Base-by-base conservation (phyloP, 1,284 basidiomycete species). In the Pseudozyma sp. region DNA sequence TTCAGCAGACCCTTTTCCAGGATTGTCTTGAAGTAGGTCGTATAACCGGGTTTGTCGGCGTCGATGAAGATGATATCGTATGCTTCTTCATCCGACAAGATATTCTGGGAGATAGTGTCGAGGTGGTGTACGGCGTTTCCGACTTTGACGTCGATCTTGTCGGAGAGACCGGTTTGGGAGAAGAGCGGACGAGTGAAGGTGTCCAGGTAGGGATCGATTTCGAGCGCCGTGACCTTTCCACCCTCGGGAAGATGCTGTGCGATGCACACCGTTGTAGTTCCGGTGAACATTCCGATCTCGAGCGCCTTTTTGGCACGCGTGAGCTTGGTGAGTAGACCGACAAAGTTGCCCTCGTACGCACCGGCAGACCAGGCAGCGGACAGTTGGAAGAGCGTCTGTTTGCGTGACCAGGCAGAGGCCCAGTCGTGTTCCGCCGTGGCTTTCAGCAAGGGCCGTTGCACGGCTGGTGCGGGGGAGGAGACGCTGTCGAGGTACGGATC, bases 1-100 rank as follows among this genome's bases (percentile, higher is more conserved):
- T 63, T 68, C 10, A 85, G 47, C 34, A 84, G 53, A 2, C 71
- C 71, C 34, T 68, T 60, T 4, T 79, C 71, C 13, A 84, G 60
- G 17, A 84, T 75, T 11, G 60, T 59, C 34, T 79, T 42, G 29
- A 81, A 84, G 60, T 85, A 84, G 0, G 16, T 60, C 43, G 39
- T 53, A 54, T 84, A 85, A 0, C 71, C 78, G 0, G 77, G 77
- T 59, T 85, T 85, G 55, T 85, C 84, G 1, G 84, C 84, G 52
- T 85, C 84, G 55, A 85, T 84, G 57, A 85, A 85, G 49, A 84
- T 83, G 50, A 85, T 55, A 54, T 85, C 84, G 54, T 81, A 85
- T 0, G 70, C 68, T 11, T 77, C 71, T 29, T 75, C 57, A 11
- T 77, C 71, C 11, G 17, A 43, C 17, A 62, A 2, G 7, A 71